Evolutionary conservation across 139 green algal species (phyloP), one percentile per base, ranked within the genome.

Genomic region (Auxenochlorella pyrenoidosa): DNA sequence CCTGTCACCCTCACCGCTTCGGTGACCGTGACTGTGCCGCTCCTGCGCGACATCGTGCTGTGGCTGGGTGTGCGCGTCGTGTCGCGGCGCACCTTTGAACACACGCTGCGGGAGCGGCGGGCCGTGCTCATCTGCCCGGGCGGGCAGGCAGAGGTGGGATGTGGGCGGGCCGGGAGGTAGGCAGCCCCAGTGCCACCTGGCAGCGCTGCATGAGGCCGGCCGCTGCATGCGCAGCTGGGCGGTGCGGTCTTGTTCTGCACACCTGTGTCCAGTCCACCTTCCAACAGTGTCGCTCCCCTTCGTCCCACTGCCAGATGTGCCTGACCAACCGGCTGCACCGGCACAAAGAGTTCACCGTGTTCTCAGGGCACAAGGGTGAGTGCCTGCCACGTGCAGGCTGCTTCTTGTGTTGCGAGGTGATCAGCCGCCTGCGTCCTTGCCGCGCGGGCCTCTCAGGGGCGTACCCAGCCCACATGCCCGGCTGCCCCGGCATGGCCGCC

Each of bases 71-170:
- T 71, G 26, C 72, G 80, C 83, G 94, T 85, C 88, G 95, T 98
- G 13, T 91, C 85, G 36, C 89, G 92, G 24, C 83, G 71, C 71
- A 96, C 95, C 2, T 96, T 98, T 84, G 73, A 94, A 12, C 68
- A 79, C 19, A 92, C 93, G 0, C 89, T 98, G 38, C 26, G 85
- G 24, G 94, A 98, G 59, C 86, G 90, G 0, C 85, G 92, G 8
- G 85, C 90, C 2, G 96, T 98, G 28, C 86, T 98, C 68, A 80
- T 98, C 65, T 96, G 96, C 85, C 96, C 96, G 6, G 96, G 96
- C 30, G 96, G 96, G 54, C 95, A 98, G 85, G 85, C 85, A 0
- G 85, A 88, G 54, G 54, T 63, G 54, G 16, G 54, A 2, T 24
- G 54, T 22, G 54, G 54, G 16, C 15, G 54, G 22, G 54, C 54